Evolutionary conservation across 106 monocot species (phyloP).

Genomic region (Allium cepa): DNA sequence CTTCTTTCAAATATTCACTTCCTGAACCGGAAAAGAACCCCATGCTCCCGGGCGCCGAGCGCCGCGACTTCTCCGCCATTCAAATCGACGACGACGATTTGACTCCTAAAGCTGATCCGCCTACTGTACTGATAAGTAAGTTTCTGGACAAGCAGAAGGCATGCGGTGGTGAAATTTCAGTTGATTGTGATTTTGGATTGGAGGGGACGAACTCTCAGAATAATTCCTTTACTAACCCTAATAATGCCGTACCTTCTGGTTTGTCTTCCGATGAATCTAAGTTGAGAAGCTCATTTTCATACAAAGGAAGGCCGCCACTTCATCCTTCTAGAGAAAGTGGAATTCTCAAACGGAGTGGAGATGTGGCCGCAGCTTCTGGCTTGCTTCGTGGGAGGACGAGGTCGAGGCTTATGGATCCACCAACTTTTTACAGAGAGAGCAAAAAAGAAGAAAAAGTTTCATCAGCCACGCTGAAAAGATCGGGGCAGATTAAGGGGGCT

Average conservation of each 20-base stretch:
- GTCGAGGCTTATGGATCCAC: conserved; percentile 33
- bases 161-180: conserved; percentile 25
- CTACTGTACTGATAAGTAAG: conserved; percentile 30
- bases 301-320: neutral
- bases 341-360: neutral
- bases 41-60: no score
- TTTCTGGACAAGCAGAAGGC: conserved; percentile 40
- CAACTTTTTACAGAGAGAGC: neutral
- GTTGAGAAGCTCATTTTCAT: neutral
- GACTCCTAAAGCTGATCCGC: conserved; percentile 29
- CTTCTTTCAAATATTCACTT: no score
- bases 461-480: conserved; percentile 8
- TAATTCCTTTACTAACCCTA: conserved; percentile 32
- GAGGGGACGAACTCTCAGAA: conserved; percentile 54
- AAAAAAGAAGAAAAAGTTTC: conserved; percentile 3
- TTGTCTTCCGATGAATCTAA: conserved; percentile 10
- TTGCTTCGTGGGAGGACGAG: conserved; percentile 28
- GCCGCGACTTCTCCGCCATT: no score
- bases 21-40: no score
- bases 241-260: neutral
- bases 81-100: no score
- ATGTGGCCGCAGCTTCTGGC: neutral
- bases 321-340: neutral
- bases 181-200: conserved; percentile 65
- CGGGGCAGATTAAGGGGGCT: conserved; percentile 5